Percentiles rank a stretch among this genome's conserved stretches.
Evolutionary conservation across 2,329 filamentous ascomycete genomes (phyloP).

Genomic region (Dactylellina cionopaga): DNA sequence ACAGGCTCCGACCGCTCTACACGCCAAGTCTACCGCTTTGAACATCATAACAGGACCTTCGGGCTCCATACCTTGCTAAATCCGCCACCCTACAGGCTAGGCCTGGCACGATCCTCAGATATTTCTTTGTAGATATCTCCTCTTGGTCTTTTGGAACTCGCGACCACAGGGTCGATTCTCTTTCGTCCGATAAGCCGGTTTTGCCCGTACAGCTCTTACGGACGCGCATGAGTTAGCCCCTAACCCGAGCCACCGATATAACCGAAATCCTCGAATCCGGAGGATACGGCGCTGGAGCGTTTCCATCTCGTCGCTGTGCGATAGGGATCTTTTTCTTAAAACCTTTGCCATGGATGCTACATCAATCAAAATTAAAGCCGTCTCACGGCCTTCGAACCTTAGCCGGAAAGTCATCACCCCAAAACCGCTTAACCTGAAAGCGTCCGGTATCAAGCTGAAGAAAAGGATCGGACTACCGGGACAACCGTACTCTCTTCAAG

Average conservation of each 20-base stretch:
- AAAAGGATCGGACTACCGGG: conserved; percentile 18
- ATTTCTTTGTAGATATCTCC: too few relatives aligned
- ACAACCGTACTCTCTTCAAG: conserved; percentile 44
- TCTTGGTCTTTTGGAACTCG: too few relatives aligned
- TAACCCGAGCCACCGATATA: not conserved
- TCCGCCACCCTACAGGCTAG: conserved; percentile 32
- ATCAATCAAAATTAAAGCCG: conserved; percentile 50
- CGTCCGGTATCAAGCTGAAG: conserved; percentile 36
- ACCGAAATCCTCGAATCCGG: not conserved
- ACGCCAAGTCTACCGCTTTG: not conserved
- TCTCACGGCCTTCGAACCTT: conserved; percentile 50
- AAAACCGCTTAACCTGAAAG: conserved; percentile 50
- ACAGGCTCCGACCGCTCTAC: not conserved
- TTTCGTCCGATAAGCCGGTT: too few relatives aligned
- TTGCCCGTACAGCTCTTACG: too few relatives aligned
- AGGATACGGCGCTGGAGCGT: not conserved
- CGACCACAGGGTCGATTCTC: too few relatives aligned
- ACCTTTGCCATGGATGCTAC: conserved; percentile 36
- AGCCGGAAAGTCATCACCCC: conserved; percentile 51
- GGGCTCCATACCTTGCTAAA: not conserved
- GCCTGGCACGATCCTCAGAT: conserved; percentile 4
- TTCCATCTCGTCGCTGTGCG: conserved; percentile 38
- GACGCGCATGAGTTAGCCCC: too few relatives aligned
- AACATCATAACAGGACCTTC: not conserved
- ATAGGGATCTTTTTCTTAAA: not conserved